These are phyloP conservation scores for Goffeauzyma gilvescens DNA, from an alignment of 768 basidiomycete genomes.

Conservation along the genomic window DNA sequence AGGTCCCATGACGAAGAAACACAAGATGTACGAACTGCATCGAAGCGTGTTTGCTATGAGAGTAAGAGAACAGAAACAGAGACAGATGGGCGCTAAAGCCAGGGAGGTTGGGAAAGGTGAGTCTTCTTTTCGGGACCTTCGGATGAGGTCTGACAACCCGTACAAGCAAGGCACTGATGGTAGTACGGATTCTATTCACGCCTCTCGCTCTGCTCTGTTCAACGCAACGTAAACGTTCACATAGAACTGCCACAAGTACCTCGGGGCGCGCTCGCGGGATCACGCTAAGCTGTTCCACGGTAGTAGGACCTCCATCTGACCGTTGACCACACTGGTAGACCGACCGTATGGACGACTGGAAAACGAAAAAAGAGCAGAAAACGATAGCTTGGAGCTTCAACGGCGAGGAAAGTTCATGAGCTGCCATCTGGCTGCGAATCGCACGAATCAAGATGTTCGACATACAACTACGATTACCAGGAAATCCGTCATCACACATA, in stretches of 20 bases:
- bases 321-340: too few relatives aligned
- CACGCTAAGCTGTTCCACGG: too few relatives aligned
- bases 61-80: conserved; percentile 48
- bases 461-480: too few relatives aligned
- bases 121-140: neutral
- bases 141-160: too few relatives aligned
- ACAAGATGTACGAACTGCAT: conserved; percentile 64
- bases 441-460: too few relatives aligned
- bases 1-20: conserved; percentile 25
- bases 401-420: too few relatives aligned
- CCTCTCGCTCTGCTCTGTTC: neutral
- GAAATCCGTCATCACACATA: too few relatives aligned
- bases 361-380: too few relatives aligned
- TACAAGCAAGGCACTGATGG: neutral
- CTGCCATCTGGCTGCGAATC: too few relatives aligned
- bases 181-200: neutral
- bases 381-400: too few relatives aligned
- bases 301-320: too few relatives aligned
- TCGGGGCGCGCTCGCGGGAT: neutral
- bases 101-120: conserved; percentile 17
- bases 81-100: conserved; percentile 39
- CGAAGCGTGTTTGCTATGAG: conserved; percentile 67
- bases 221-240: neutral
- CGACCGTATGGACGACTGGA: too few relatives aligned
- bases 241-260: conserved; percentile 8